A percentile compares a stretch with the other conserved stretches of the same genome.
Evolutionary conservation across 2,329 filamentous ascomycete species (phyloP).

Genomic region (Spiromastix sp.): DNA sequence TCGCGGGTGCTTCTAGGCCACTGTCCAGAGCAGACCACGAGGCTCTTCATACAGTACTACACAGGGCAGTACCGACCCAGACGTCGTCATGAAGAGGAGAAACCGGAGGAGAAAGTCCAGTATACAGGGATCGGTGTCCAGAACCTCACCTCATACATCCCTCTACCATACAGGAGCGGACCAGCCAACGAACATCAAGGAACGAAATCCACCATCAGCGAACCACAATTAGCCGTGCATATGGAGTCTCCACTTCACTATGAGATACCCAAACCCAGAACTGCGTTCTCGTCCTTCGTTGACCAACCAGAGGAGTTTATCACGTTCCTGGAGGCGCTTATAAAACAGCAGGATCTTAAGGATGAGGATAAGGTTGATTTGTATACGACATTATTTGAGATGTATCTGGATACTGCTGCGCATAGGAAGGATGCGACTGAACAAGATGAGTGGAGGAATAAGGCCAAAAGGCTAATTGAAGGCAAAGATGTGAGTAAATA

Average conservation of each 20-base stretch:
- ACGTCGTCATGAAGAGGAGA: conserved; percentile 48
- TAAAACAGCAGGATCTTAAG: conserved; percentile 60
- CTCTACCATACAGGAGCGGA: conserved; percentile 73
- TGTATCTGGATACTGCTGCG: conserved; percentile 87
- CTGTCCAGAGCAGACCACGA: conserved; percentile 70
- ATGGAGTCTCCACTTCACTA: conserved; percentile 49
- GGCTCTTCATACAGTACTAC: conserved; percentile 90
- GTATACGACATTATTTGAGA: conserved; percentile 92
- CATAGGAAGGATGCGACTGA: conserved; percentile 56
- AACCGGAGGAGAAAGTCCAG: conserved; percentile 36
- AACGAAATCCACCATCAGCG: conserved; percentile 22
- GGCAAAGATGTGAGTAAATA: conserved; percentile 50
- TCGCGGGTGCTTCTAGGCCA: conserved; percentile 83
- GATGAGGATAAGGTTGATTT: conserved; percentile 72
- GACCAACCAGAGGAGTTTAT: conserved; percentile 91
- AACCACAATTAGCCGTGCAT: conserved; percentile 18
- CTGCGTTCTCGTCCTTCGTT: conserved; percentile 92
- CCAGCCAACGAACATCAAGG: conserved; percentile 34
- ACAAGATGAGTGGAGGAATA: conserved; percentile 74
- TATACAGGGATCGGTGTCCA: conserved; percentile 68
- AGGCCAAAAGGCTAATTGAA: conserved; percentile 82
- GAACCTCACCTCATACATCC: conserved; percentile 72
- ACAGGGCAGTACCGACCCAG: conserved; percentile 66
- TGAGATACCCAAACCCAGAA: conserved; percentile 68
- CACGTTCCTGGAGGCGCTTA: conserved; percentile 78